Evolutionary conservation across 2,329 filamentous ascomycete species (phyloP).

Genomic region (Hymenoscyphus scutula): DNA sequence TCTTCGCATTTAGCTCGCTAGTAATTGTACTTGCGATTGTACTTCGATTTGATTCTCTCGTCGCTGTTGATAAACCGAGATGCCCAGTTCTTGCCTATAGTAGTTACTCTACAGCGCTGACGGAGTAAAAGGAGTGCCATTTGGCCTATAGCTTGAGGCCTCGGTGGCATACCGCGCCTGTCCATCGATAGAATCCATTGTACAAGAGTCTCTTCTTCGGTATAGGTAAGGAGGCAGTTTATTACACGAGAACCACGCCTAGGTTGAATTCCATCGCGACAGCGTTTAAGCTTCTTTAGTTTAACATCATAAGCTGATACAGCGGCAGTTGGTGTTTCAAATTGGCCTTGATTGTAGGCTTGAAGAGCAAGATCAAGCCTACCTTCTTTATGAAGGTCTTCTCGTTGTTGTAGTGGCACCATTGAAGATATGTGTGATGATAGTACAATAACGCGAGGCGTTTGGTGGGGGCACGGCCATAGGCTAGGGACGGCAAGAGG

Average conservation of each 20-base stretch:
- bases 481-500: too few relatives aligned
- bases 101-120: neutral
- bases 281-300: neutral
- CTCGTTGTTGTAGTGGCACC: too few relatives aligned
- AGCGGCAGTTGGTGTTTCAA: neutral
- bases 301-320: neutral
- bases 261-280: neutral
- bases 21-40: conserved; percentile 17
- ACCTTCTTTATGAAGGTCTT: too few relatives aligned
- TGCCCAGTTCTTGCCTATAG: conserved; percentile 15
- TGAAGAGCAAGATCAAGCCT: too few relatives aligned
- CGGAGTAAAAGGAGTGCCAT: conserved; percentile 15
- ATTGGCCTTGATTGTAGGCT: neutral
- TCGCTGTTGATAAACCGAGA: conserved; percentile 13
- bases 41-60: conserved; percentile 11
- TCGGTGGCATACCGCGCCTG: neutral
- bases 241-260: neutral
- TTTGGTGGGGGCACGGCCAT: too few relatives aligned
- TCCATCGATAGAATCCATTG: neutral
- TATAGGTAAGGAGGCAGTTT: neutral
- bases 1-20: conserved; percentile 19
- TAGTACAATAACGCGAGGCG: too few relatives aligned
- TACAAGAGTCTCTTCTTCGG: neutral
- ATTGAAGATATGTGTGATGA: too few relatives aligned
- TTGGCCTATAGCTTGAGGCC: conserved; percentile 12